These are phyloP conservation scores for Aureobasidium uvarum DNA, from an alignment of 2,329 filamentous ascomycete species.

Conservation along the genomic window DNA sequence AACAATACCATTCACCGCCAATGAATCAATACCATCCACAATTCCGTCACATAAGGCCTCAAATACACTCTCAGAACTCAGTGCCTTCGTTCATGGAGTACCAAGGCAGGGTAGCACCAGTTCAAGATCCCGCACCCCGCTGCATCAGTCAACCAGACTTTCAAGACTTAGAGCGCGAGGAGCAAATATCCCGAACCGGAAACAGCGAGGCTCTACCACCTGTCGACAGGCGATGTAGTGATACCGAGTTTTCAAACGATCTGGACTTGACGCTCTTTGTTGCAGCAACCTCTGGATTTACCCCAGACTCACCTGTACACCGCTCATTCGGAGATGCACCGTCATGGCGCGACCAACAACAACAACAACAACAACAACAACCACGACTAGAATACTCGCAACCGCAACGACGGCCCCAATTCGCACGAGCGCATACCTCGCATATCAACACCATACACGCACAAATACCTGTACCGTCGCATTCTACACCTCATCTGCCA, in stretches of 20 bases:
- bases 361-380: not conserved
- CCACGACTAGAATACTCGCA: constrained; percentile 21
- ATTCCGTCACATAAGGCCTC: constrained; percentile 2
- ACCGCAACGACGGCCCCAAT: constrained; percentile 29
- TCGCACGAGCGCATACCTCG: constrained; percentile 29
- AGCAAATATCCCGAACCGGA: not conserved
- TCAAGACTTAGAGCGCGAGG: not conserved
- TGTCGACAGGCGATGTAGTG: constrained; percentile 1
- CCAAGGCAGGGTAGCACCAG: constrained; percentile 19
- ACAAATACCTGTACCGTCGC: constrained; percentile 29
- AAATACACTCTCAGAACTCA: constrained; percentile 8
- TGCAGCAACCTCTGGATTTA: constrained; percentile 37
- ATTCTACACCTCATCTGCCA: constrained; percentile 5
- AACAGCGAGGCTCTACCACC: not conserved
- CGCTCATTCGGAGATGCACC: constrained; percentile 10
- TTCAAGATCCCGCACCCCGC: constrained; percentile 1
- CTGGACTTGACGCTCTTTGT: constrained; percentile 38
- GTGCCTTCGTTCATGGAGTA: constrained; percentile 21
- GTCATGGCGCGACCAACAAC: constrained; percentile 15
- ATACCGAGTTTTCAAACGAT: constrained; percentile 32
- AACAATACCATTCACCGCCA: not conserved
- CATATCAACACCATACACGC: constrained; percentile 25
- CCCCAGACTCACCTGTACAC: constrained; percentile 28
- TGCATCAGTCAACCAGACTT: constrained; percentile 20
- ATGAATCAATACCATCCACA: constrained; percentile 6